Evolutionary conservation across 176 grass and related monocot species (phyloP), one percentile per base, ranked within the genome.

Genomic region (Elaeis guineensis): DNA sequence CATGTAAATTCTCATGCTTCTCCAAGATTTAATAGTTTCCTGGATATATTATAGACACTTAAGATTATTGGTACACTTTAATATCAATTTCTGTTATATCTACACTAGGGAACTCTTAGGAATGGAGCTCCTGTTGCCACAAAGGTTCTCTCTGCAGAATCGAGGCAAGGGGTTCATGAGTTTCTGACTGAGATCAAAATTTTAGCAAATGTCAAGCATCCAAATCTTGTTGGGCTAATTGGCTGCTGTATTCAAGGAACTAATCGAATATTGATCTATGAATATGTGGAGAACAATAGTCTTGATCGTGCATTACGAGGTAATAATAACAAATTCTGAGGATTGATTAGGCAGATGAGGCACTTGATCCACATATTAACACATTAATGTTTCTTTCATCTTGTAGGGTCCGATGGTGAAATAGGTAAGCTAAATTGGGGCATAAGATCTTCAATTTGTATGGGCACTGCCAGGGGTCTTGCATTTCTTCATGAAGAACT

Each of bases 171-270:
- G 18, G 23, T 78, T 69, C 81, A 62, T 21, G 83, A 86, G 62
- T 86, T 86, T 65, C 61, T 86, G 16, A 80, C 78, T 1, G 83
- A 86, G 44, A 86, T 86, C 62, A 70, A 78, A 51, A 82, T 69
- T 64, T 74, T 86, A 16, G 4, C 74, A 5, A 32, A 78, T 53
- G 78, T 61, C n/a, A 75, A 66, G 65, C 78, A 51, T 78, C 19
- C 78, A 44, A 44, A 44, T 11, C 35, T 44, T 44, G 35, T 44
- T 44, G 35, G 11, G 11, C 9, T 44, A 44, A 44, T 44, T 44
- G 35, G 35, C 9, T 44, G 35, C 35, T 44, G 35, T 14, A 44
- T 44, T 44, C 35, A 86, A 69, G 64, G 75, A 70, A 60, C 54
- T 20, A 74, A 32, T 1, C 72, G 78, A 64, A 81, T 86, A 32